Evolutionary conservation across 148 eudicot genomes (phyloP).

Genomic region (Tetragonia tetragonoides): DNA sequence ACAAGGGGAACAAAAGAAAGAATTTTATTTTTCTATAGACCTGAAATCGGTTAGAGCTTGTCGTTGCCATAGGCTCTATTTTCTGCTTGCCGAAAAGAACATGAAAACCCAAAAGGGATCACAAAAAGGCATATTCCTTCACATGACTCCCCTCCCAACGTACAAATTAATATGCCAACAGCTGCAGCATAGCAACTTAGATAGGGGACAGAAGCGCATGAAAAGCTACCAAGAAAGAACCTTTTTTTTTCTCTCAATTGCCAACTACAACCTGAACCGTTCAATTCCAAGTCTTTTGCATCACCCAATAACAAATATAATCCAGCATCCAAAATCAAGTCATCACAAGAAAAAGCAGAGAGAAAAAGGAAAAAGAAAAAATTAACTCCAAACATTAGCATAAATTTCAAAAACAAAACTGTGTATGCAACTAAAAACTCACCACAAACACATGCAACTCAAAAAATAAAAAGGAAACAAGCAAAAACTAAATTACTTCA

Average conservation of each 20-base stretch:
- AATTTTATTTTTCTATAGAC: not conserved
- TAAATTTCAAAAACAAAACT: not conserved
- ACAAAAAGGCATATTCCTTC: constrained; percentile 4
- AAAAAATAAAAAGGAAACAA: not conserved
- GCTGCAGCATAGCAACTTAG: not conserved
- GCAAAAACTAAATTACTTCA: not conserved
- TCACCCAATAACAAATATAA: not conserved
- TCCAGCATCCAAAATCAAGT: not conserved
- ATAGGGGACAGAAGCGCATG: not conserved
- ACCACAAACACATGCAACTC: not conserved
- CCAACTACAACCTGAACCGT: not conserved
- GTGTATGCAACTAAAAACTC: not conserved
- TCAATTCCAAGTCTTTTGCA: not conserved
- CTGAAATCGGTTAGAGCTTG: not conserved
- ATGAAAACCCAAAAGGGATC: not conserved
- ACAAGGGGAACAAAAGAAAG: not conserved
- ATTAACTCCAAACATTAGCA: not conserved
- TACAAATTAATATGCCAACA: not conserved
- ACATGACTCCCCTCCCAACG: not conserved
- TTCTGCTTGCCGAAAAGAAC: not conserved
- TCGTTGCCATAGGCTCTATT: not conserved
- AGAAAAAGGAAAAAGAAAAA: not conserved
- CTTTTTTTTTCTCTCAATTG: not conserved
- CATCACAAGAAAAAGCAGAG: not conserved
- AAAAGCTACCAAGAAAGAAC: not conserved